Conservation (phyloP, 2,329 filamentous ascomycete species). For the Xylariaceae sp. region DNA sequence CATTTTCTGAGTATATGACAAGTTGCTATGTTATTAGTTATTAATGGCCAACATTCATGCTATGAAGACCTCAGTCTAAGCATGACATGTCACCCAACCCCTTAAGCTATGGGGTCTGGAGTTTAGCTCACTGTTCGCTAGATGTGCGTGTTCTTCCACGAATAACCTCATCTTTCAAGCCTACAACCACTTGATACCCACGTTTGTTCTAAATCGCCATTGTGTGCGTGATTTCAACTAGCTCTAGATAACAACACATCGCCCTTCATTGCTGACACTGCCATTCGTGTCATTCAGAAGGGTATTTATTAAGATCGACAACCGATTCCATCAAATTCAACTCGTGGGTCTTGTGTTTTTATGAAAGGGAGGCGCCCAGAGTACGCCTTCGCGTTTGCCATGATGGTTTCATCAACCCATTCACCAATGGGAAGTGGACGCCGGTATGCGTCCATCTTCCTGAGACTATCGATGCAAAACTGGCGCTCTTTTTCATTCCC, state of each 20-base stretch:
- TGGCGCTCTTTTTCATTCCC: slow-evolving; percentile 24
- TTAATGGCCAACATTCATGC: background rate
- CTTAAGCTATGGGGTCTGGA: background rate
- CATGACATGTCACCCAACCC: background rate
- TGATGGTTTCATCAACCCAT: slow-evolving; percentile 28
- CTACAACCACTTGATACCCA: background rate
- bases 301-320: slow-evolving; percentile 22
- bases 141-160: background rate
- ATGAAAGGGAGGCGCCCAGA: slow-evolving; percentile 28
- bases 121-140: background rate
- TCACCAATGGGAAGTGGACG: slow-evolving; percentile 26
- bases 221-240: slow-evolving; percentile 4
- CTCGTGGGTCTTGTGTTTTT: slow-evolving; percentile 24
- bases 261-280: background rate
- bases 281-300: background rate
- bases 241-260: background rate
- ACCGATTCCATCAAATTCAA: slow-evolving; percentile 26
- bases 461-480: slow-evolving; percentile 23
- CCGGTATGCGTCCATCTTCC: slow-evolving; percentile 26
- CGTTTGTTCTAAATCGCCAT: background rate
- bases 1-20: background rate
- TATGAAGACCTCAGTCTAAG: background rate
- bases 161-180: background rate
- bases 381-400: slow-evolving; percentile 29
- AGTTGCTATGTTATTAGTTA: background rate